Evolutionary conservation across 345 rosid genomes (phyloP), one percentile per base, ranked within the genome.

Genomic region (Raphanus sativus): DNA sequence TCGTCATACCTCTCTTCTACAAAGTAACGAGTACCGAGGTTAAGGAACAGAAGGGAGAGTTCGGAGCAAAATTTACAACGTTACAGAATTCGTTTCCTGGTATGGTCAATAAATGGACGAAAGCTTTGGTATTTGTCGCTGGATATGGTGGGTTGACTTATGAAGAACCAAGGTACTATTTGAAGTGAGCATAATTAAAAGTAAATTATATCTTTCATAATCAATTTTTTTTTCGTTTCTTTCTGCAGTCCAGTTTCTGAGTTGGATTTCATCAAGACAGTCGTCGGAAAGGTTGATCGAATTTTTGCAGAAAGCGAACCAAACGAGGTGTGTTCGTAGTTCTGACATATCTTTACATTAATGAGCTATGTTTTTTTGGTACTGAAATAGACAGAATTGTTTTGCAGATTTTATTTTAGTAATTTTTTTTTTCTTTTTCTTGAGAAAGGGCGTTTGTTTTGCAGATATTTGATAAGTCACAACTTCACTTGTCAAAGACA

Each of bases 381-480:
- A 13, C 13, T 12, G 13, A 0, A 45, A 45, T 45, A 45, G 16
- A 12, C 54, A 45, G n/a, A 11, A 45, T 52, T 52, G 25, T 16
- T 33, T 33, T 16, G 58, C 58, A 52, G 58, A 52, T 52, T 21
- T 21, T 21, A 21, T 21, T 21, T 21, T 21, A 21, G 21, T 21
- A 21, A 21, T 21, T 21, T 21, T 21, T 21, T 21, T 21, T 21
- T 21, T 21, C 21, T 21, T 21, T 21, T 21, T 21, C 21, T 21
- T 21, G 21, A 21, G 21, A 21, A 21, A 21, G 21, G 21, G 21
- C 21, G 21, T 21, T 52, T 52, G 25, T 16, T 33, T 33, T 16
- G 58, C 58, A 52, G 58, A 52, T 52, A 52, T 16, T 16, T 52
- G 58, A 67, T 45, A 56, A 67, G 7, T 28, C 50, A 67, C 58